Conservation (phyloP, 306 rosid species). For the Malus orientalis region DNA sequence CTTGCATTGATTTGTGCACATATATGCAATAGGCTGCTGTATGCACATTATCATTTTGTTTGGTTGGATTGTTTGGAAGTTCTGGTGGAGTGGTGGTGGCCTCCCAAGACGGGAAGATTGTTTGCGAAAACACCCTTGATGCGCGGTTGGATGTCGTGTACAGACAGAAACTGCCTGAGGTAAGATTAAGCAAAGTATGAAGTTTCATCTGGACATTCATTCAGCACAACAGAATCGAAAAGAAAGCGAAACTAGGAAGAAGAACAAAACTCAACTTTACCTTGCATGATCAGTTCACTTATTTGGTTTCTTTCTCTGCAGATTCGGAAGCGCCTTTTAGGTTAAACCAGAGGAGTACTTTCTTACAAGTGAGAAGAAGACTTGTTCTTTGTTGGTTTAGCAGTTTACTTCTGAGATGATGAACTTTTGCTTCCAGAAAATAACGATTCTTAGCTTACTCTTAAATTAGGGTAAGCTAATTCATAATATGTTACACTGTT, state of each 20-base stretch:
- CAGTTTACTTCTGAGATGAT: neutral
- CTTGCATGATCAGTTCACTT: neutral
- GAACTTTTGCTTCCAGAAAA: neutral
- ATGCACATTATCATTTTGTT: neutral
- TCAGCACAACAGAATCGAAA: neutral
- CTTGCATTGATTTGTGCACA: neutral
- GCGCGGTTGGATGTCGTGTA: slow-evolving; percentile 49
- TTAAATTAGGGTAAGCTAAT: neutral
- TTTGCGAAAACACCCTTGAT: slow-evolving; percentile 56
- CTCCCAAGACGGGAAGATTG: slow-evolving; percentile 64
- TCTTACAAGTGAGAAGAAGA: neutral
- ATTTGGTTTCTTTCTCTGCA: neutral
- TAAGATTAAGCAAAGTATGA: neutral
- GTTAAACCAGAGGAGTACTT: neutral
- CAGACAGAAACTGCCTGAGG: slow-evolving; percentile 58
- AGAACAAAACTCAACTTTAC: neutral
- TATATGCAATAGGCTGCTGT: neutral
- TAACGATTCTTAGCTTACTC: neutral
- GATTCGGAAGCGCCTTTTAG: slow-evolving; percentile 30
- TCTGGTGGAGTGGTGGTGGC: slow-evolving; percentile 62
- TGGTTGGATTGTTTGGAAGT: slow-evolving; percentile 22
- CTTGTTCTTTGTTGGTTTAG: neutral
- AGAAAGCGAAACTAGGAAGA: no score
- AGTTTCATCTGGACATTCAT: neutral
- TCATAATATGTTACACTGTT: neutral